Evolutionary conservation across 805 yeast genomes (phyloP).

Genomic region (Saturnispora saitoi): DNA sequence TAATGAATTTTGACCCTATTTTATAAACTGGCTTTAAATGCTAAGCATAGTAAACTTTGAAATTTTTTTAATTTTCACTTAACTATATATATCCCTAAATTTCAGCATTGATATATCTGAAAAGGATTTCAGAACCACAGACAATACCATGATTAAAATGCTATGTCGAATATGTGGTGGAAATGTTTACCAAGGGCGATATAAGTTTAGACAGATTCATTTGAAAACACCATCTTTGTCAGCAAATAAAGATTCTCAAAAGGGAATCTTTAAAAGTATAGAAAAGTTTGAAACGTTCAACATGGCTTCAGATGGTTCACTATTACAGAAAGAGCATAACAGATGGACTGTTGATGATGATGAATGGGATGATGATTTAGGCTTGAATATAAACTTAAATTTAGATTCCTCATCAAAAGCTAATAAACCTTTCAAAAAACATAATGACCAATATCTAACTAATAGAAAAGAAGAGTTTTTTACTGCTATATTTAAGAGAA

Average conservation of each 20-base stretch:
- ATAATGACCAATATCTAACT: not conserved
- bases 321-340: not conserved
- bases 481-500: not conserved
- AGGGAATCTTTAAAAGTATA: not conserved
- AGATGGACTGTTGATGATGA: not conserved
- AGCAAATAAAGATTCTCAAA: not conserved
- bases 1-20: too few relatives aligned
- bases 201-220: not conserved
- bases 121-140: not conserved
- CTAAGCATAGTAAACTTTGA: not conserved
- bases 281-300: not conserved
- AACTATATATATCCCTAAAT: not conserved
- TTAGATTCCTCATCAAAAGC: not conserved
- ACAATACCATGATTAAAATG: not conserved
- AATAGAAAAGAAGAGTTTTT: not conserved
- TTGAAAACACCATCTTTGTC: not conserved
- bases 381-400: not conserved
- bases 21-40: too few relatives aligned
- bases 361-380: slow-evolving; percentile 2
- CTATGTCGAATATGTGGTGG: not conserved
- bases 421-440: not conserved
- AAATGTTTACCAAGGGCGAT: not conserved
- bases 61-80: not conserved
- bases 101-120: not conserved
- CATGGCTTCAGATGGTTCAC: not conserved